Evolutionary conservation across 345 rosid species (phyloP).

Genomic region (Rhodamnia argentea): DNA sequence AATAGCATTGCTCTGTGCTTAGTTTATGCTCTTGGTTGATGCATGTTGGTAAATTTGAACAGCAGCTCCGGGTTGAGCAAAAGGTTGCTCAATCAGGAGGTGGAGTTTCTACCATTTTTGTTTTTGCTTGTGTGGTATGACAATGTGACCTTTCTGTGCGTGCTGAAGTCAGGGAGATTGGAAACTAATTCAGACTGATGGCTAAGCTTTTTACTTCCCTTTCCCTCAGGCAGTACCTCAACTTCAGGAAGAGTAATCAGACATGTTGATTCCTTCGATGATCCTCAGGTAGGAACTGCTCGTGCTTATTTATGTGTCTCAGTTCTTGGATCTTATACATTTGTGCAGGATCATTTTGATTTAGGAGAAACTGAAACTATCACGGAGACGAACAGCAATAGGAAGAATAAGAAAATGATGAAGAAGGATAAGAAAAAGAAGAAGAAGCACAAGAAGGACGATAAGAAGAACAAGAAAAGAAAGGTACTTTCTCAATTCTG

Average conservation of each 20-base stretch:
- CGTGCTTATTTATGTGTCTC: neutral
- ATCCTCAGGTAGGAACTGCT: conserved; percentile 17
- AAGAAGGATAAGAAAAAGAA: neutral
- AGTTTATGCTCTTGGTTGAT: neutral
- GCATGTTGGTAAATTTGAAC: neutral
- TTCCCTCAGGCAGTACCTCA: conserved; percentile 45
- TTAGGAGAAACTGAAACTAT: neutral
- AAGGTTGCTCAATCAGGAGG: neutral
- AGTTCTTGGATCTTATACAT: neutral
- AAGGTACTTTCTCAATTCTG: neutral
- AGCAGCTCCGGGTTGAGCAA: fast-evolving
- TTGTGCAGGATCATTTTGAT: neutral
- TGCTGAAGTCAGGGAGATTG: neutral
- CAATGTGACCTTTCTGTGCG: neutral
- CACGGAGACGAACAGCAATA: neutral
- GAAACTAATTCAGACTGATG: neutral
- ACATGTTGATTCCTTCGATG: conserved; percentile 61
- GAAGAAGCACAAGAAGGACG: neutral
- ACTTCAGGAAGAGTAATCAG: conserved; percentile 43
- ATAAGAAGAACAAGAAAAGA: conserved; percentile 1
- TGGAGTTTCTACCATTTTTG: neutral
- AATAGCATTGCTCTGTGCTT: neutral
- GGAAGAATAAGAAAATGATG: neutral
- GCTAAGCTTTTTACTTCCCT: neutral
- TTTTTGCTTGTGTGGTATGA: neutral